Evolutionary conservation across 2,329 filamentous ascomycete genomes (phyloP), one percentile per base, ranked within the genome.

Genomic region (Beauveria rudraprayagi): DNA sequence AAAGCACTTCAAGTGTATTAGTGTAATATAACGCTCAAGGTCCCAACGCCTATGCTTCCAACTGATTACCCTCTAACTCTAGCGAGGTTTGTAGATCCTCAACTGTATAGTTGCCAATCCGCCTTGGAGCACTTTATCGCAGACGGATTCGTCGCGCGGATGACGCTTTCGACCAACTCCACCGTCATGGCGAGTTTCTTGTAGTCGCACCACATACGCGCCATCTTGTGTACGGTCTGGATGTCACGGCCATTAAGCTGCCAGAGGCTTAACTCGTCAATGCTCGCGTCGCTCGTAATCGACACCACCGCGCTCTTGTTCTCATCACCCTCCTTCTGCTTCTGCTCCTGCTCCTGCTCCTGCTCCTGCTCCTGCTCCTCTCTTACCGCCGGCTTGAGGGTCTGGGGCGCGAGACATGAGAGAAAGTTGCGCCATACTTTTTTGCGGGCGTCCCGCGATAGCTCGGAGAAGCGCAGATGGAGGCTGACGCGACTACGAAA

Each of bases 401-500:
- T 37, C 7, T 56, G 55, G 24, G 62, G 64, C 2, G 70, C 69
- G 3, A 78, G 65, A 1, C 75, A 69, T 4, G 71, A 67, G 24
- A 80, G 67, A 66, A 81, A 81, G 65, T 80, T 80, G 47, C 69
- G 67, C 79, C 79, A 81, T 30, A 80, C 70, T 2, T 69, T 63
- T 56, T 69, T 68, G 30, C 78, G 71, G 2, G 77, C 74, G 11
- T 74, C 71, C 3, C 67, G 64, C 3, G 66, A 65, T 17, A 82
- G 72, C 3, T 73, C 63, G 26, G 70, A 67, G 71, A 80, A 81
- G 28, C 77, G 69, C 34, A 81, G 70, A 65, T 80, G 76, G 61
- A 81, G 67, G 66, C 76, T 77, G 53, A 81, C 75, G 19, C 78
- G 73, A 60, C 77, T 78, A 53, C 75, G 72, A 67, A 79, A 77